Base-by-base conservation (phyloP, 2,329 filamentous ascomycete genomes). In the Venturia carpophila region DNA sequence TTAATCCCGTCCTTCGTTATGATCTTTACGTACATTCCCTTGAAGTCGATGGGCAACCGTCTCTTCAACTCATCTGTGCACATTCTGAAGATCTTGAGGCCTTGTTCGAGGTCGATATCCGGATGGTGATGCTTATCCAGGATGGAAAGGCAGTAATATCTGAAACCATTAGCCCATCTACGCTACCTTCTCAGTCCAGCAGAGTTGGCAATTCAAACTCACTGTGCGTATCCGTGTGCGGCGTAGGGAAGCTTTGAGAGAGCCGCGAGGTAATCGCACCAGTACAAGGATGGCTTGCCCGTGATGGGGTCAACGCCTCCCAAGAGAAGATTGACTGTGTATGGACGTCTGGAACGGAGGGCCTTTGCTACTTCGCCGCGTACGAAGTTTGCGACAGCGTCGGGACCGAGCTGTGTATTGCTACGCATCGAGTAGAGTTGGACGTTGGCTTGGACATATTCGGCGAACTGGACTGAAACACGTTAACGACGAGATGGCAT, bases 401-500 rank as follows among this genome's bases (percentile, higher is more conserved):
- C 87, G 11, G 94, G 93, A 56, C 91, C 91, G 67, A 99, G 86
- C 73, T 97, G 91, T 74, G 89, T 89, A 78, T 92, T 90, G 77
- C 97, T 97, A 75, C 95, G 91, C 92, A 97, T 99, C 70, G 90
- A 92, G 81, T 99, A 99, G 75, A 99, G 89, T 79, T 96, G 91
- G 69, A 94, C 88, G 78, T 99, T 99, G 76, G 93, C 92, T 85
- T 97, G 92, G 77, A 99, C 95, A 81, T 93, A 99, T 81, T 99
- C 94, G 76, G 95, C 91, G 77, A 99, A 99, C 87, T 99, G 93
- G 68, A 97, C 92, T 96, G 75, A 66, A 68, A 68, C 58, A 5
- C 49, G 62, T 21, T 60, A 45, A 41, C 64, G 45, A 62, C 34
- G 55, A 30, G 52, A 47, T 21, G 13, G 37, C 39, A 21, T 64